Conservation (phyloP, 2,329 filamentous ascomycete species). For the Parastagonospora nodorum region DNA sequence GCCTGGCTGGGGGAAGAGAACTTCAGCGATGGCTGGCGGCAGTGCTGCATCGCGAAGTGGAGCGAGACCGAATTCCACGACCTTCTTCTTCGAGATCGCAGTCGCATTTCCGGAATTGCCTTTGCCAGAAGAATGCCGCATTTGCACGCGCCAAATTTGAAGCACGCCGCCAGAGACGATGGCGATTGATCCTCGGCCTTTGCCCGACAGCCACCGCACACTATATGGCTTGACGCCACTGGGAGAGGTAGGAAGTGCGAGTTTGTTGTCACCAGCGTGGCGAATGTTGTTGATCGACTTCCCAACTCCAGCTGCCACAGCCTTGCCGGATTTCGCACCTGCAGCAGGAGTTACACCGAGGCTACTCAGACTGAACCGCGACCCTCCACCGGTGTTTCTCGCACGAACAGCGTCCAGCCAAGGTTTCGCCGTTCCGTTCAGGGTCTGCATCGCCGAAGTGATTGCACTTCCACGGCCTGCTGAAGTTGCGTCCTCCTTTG, state of each 20-base stretch:
- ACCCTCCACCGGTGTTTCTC: slow-evolving; percentile 36
- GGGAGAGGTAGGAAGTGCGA: slow-evolving; percentile 66
- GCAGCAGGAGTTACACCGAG: slow-evolving; percentile 48
- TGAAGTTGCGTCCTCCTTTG: slow-evolving; percentile 40
- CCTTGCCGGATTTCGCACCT: slow-evolving; percentile 70
- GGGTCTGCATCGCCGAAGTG: slow-evolving; percentile 49
- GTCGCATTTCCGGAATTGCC: slow-evolving; percentile 48
- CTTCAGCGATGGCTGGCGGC: slow-evolving; percentile 36
- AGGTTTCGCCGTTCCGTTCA: slow-evolving; percentile 51
- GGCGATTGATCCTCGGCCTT: slow-evolving; percentile 66
- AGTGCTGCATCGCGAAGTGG: slow-evolving; percentile 62
- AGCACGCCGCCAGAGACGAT: slow-evolving; percentile 70
- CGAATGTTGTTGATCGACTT: slow-evolving; percentile 74
- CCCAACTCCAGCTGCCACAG: slow-evolving; percentile 74
- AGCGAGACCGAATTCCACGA: slow-evolving; percentile 71
- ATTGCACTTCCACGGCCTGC: slow-evolving; percentile 40
- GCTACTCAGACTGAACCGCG: slow-evolving; percentile 44
- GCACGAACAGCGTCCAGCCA: slow-evolving; percentile 45
- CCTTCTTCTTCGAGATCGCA: slow-evolving; percentile 59
- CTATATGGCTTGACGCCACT: slow-evolving; percentile 63
- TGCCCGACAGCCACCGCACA: slow-evolving; percentile 68
- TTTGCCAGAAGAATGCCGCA: slow-evolving; percentile 51
- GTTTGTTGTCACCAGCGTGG: slow-evolving; percentile 75
- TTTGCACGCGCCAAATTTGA: slow-evolving; percentile 65
- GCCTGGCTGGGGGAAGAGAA: slow-evolving; percentile 34